These are phyloP conservation scores for Nelumbo lutea DNA, from an alignment of 164 flowering plant genomes.

Conservation along the genomic window DNA sequence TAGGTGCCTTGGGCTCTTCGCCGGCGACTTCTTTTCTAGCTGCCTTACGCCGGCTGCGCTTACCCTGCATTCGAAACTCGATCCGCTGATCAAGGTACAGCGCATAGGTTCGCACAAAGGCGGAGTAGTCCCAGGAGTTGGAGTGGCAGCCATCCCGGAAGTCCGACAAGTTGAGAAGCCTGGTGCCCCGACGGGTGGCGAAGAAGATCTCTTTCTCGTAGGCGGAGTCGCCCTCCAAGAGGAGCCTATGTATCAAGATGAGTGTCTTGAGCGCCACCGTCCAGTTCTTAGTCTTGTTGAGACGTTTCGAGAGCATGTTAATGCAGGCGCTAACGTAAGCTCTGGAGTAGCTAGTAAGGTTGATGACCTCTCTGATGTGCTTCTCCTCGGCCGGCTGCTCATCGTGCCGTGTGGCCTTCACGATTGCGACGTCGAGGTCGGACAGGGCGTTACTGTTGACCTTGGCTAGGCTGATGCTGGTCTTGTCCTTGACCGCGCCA, in stretches of 20 bases:
- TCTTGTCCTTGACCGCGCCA: slow-evolving; percentile 74
- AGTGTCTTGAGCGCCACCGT: slow-evolving; percentile 76
- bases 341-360: slow-evolving; percentile 48
- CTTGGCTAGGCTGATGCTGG: slow-evolving; percentile 53
- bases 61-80: slow-evolving; percentile 59
- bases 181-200: slow-evolving; percentile 73
- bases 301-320: slow-evolving; percentile 46
- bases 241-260: slow-evolving; percentile 62
- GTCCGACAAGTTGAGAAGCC: slow-evolving; percentile 79
- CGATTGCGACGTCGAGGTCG: slow-evolving; percentile 78
- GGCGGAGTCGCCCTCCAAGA: slow-evolving; percentile 61
- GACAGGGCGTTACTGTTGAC: slow-evolving; percentile 43
- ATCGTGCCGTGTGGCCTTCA: slow-evolving; percentile 86
- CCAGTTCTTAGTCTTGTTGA: slow-evolving; percentile 80
- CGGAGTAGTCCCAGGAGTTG: slow-evolving; percentile 78
- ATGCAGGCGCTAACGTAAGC: slow-evolving; percentile 58
- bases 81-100: slow-evolving; percentile 72
- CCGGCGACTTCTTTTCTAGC: background rate
- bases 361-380: slow-evolving; percentile 48
- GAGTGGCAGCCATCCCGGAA: slow-evolving; percentile 67
- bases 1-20: slow-evolving; percentile 5
- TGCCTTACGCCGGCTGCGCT: slow-evolving; percentile 22
- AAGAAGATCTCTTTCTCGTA: slow-evolving; percentile 75
- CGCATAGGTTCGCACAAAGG: slow-evolving; percentile 74
- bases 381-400: slow-evolving; percentile 73